Conservation (phyloP, 495 filamentous ascomycete genomes). For the Tuber brumale region DNA sequence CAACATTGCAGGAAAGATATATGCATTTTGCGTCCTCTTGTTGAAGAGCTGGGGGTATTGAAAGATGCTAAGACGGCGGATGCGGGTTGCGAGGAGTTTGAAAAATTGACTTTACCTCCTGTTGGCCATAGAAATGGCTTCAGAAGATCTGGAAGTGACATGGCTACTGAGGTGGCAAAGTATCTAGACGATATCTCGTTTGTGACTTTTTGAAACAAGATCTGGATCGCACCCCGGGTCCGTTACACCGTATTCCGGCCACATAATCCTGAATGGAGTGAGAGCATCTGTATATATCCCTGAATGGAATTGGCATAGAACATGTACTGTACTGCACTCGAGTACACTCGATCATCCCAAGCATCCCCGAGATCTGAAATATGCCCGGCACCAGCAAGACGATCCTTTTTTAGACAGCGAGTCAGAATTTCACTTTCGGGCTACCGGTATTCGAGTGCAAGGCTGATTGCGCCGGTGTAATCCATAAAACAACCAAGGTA, state of each 20-base stretch:
- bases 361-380: slow-evolving; percentile 60
- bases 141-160: slow-evolving; percentile 44
- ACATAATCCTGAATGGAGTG: slow-evolving; percentile 50
- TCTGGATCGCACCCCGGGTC: slow-evolving; percentile 48
- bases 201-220: slow-evolving; percentile 46
- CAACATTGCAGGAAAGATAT: slow-evolving; percentile 58
- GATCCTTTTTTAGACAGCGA: slow-evolving; percentile 56
- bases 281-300: slow-evolving; percentile 15
- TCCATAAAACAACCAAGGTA: slow-evolving; percentile 60
- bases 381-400: slow-evolving; percentile 59
- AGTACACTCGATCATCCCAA: slow-evolving; percentile 57
- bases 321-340: slow-evolving; percentile 21
- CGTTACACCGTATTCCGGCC: slow-evolving; percentile 55
- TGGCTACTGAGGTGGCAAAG: slow-evolving; percentile 66
- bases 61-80: slow-evolving; percentile 58
- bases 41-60: slow-evolving; percentile 59
- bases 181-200: slow-evolving; percentile 62
- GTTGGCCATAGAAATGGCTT: background rate
- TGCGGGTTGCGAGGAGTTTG: slow-evolving; percentile 59
- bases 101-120: slow-evolving; percentile 58
- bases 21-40: slow-evolving; percentile 53
- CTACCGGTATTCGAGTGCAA: slow-evolving; percentile 57
- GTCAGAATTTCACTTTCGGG: slow-evolving; percentile 63
- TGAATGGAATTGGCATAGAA: slow-evolving; percentile 61
- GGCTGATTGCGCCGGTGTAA: slow-evolving; percentile 56